Evolutionary conservation across 192 early-diverging fungal genomes (phyloP).

Genomic region (Linnemannia schmuckeri): DNA sequence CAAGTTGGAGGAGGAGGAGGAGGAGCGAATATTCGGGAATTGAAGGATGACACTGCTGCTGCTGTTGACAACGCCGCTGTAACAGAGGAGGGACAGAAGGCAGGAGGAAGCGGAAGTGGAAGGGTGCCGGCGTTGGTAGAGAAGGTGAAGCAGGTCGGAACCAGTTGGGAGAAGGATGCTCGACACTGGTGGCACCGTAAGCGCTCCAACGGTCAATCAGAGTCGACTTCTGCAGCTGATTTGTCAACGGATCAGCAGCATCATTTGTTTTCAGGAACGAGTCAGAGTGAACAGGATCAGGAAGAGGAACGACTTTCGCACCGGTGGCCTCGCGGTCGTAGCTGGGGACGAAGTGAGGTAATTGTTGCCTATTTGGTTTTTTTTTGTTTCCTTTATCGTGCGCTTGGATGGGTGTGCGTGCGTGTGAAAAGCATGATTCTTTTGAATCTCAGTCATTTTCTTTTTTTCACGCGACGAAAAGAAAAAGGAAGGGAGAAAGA

Average conservation of each 20-base stretch:
- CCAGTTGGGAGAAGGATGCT: conserved; percentile 47
- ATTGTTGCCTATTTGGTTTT: background rate
- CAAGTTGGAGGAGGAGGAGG: background rate
- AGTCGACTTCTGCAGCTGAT: background rate
- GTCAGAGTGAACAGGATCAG: conserved; percentile 18
- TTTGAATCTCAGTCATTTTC: too few species aligned
- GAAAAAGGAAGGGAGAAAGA: background rate
- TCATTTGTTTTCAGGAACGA: conserved; percentile 29
- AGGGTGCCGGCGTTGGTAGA: conserved; percentile 46
- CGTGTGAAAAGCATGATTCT: too few species aligned
- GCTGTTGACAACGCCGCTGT: background rate
- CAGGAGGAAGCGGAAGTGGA: conserved; percentile 9
- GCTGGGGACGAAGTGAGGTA: conserved; percentile 44
- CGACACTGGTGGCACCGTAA: conserved; percentile 50
- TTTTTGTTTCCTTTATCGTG: background rate
- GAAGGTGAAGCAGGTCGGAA: conserved; percentile 51
- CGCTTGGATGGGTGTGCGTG: background rate
- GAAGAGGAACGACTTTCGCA: conserved; percentile 23
- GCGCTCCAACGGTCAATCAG: background rate
- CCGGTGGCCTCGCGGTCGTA: conserved; percentile 38
- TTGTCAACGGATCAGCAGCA: conserved; percentile 19
- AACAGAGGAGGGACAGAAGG: conserved; percentile 6
- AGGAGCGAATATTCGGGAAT: conserved; percentile 23
- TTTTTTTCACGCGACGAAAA: too few species aligned
- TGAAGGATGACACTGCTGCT: conserved; percentile 14